These are phyloP conservation scores for Penicillium pancosmium DNA, from an alignment of 495 filamentous ascomycete genomes.

Conservation along the genomic window DNA sequence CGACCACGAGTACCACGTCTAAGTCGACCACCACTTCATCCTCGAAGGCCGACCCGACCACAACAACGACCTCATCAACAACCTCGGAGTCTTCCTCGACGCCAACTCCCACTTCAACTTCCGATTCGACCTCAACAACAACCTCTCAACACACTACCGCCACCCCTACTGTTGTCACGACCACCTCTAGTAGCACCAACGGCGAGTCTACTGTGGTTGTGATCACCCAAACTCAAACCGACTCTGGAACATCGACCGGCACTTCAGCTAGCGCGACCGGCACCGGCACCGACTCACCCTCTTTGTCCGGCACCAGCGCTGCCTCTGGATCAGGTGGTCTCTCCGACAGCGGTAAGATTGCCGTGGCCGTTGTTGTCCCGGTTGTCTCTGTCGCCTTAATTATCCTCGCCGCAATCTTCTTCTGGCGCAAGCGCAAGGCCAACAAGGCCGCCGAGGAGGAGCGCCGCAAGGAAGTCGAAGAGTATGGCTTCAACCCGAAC, in stretches of 20 bases:
- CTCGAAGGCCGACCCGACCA: conserved; percentile 2
- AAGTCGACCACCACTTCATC: conserved; percentile 13
- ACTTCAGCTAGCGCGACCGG: conserved; percentile 34
- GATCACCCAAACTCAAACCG: neutral
- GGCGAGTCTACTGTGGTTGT: neutral
- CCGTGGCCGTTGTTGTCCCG: conserved; percentile 91
- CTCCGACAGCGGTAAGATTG: conserved; percentile 68
- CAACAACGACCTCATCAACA: neutral
- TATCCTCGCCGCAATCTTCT: conserved; percentile 71
- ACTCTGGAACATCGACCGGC: conserved; percentile 5
- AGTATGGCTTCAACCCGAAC: conserved; percentile 96
- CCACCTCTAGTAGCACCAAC: conserved; percentile 18
- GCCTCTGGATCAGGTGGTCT: conserved; percentile 54
- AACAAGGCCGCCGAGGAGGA: conserved; percentile 84
- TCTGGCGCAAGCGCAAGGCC: conserved; percentile 86
- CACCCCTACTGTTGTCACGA: conserved; percentile 10
- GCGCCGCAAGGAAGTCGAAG: conserved; percentile 90
- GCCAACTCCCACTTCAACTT: conserved; percentile 24
- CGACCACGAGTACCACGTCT: neutral
- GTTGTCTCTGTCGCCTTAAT: conserved; percentile 86
- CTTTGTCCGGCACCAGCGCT: conserved; percentile 13
- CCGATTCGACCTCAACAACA: conserved; percentile 10
- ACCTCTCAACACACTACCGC: conserved; percentile 8
- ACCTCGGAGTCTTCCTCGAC: conserved; percentile 13
- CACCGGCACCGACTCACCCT: conserved; percentile 21